Percentiles rank a stretch among this genome's conserved stretches.
Evolutionary conservation across 2,329 filamentous ascomycete genomes (phyloP).

Genomic region (Drechslerella coelobrocha): DNA sequence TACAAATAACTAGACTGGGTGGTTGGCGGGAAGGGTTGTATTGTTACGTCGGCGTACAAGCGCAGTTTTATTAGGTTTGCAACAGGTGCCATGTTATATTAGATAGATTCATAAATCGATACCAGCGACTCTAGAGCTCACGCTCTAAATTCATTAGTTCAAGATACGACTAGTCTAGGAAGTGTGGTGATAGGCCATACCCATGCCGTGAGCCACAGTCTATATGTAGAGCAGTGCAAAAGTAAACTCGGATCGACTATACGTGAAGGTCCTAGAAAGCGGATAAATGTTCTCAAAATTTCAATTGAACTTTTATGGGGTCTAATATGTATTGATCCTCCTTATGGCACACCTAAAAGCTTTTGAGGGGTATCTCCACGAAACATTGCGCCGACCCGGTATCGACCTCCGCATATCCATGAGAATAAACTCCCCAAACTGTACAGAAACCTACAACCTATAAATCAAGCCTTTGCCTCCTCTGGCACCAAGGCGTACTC

Average conservation of each 20-base stretch:
- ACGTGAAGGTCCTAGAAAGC: too few relatives aligned
- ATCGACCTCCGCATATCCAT: not conserved
- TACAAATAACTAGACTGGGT: slow-evolving; percentile 31
- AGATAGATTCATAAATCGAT: slow-evolving; percentile 1
- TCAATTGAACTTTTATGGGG: too few relatives aligned
- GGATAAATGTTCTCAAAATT: too few relatives aligned
- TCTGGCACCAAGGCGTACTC: slow-evolving; percentile 93
- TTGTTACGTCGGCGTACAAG: not conserved
- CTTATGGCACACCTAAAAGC: not conserved
- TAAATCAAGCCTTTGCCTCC: slow-evolving; percentile 58
- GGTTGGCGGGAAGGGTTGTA: not conserved
- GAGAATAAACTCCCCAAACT: not conserved
- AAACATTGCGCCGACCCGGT: not conserved
- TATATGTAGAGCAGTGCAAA: too few relatives aligned
- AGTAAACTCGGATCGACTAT: too few relatives aligned
- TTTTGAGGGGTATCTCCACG: not conserved
- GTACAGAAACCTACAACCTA: slow-evolving; percentile 1
- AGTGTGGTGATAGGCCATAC: too few relatives aligned
- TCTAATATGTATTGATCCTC: too few relatives aligned
- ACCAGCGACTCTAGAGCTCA: too few relatives aligned
- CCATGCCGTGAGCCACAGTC: too few relatives aligned
- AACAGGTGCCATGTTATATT: not conserved
- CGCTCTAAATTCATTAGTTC: too few relatives aligned
- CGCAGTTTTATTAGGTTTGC: not conserved
- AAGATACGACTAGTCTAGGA: too few relatives aligned